Evolutionary conservation across 495 filamentous ascomycete genomes (phyloP).

Genomic region (Lophium mytilinum): DNA sequence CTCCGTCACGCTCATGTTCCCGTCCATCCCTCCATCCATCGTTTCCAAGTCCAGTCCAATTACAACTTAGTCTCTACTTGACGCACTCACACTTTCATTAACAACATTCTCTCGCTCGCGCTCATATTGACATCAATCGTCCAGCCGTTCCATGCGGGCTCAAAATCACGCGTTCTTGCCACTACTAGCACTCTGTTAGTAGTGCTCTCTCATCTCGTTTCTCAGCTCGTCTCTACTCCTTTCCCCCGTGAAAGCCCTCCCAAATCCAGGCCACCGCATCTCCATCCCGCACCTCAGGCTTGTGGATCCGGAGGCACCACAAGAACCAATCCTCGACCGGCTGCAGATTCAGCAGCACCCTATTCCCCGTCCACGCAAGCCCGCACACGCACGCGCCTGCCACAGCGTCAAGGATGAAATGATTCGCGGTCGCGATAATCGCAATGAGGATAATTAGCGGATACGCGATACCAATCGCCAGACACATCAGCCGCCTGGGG

Average conservation of each 20-base stretch:
- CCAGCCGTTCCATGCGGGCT: too few species aligned
- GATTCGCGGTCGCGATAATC: constrained; percentile 67
- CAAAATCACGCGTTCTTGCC: too few species aligned
- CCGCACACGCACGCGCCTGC: constrained; percentile 54
- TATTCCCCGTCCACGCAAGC: constrained; percentile 51
- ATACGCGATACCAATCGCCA: constrained; percentile 52
- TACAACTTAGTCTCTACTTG: too few species aligned
- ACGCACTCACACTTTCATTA: too few species aligned
- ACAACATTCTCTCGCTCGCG: too few species aligned
- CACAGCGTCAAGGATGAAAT: constrained; percentile 59
- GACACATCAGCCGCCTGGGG: constrained; percentile 40
- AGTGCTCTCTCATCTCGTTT: too few species aligned
- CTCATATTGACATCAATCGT: too few species aligned
- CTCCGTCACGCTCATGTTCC: too few species aligned
- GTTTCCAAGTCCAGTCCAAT: too few species aligned
- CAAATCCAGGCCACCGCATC: constrained; percentile 2
- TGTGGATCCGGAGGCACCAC: constrained; percentile 54
- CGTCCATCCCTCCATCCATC: too few species aligned
- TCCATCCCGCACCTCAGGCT: constrained; percentile 37
- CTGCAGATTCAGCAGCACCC: constrained; percentile 50
- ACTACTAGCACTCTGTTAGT: too few species aligned
- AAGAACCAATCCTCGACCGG: constrained; percentile 59
- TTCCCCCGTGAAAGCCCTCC: not conserved
- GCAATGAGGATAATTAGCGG: constrained; percentile 56
- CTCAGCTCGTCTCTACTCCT: not conserved